phyloP scores from a whole-genome alignment of 129 eudicot species.

The Pseudognaphalium luteoalbum region DNA sequence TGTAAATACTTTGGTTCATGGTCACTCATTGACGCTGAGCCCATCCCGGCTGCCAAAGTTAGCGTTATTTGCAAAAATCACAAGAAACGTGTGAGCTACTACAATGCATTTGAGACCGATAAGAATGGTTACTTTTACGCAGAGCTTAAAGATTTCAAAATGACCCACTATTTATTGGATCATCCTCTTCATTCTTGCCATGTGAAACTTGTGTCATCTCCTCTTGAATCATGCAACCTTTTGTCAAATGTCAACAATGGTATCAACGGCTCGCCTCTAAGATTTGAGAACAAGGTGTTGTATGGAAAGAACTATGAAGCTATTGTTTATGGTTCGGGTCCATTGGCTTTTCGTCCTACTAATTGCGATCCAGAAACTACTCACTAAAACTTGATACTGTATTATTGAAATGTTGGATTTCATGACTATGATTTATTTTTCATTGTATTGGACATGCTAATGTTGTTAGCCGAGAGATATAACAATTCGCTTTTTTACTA shows the following conservation, averaged over 20 bases:
- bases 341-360: conserved; percentile 77
- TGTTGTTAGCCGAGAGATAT: neutral
- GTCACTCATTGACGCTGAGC: conserved; percentile 61
- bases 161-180: conserved; percentile 60
- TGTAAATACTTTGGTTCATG: conserved; percentile 67
- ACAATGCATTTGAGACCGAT: conserved; percentile 59
- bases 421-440: neutral
- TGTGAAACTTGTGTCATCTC: conserved; percentile 84
- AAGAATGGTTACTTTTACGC: conserved; percentile 71
- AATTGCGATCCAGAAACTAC: conserved; percentile 46
- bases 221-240: conserved; percentile 51
- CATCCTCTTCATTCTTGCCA: conserved; percentile 90
- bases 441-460: neutral
- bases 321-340: conserved; percentile 68
- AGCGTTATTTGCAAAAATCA: conserved; percentile 82
- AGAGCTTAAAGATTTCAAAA: conserved; percentile 55
- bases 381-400: conserved; percentile 23
- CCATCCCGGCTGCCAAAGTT: conserved; percentile 61
- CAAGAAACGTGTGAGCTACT: conserved; percentile 68
- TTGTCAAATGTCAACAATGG: conserved; percentile 78
- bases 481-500: neutral
- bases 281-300: conserved; percentile 63
- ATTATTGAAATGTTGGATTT: neutral
- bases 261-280: conserved; percentile 66
- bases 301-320: conserved; percentile 55